Conservation (phyloP, 176 grass and related monocot genomes). For the Aegilops speltoides region DNA sequence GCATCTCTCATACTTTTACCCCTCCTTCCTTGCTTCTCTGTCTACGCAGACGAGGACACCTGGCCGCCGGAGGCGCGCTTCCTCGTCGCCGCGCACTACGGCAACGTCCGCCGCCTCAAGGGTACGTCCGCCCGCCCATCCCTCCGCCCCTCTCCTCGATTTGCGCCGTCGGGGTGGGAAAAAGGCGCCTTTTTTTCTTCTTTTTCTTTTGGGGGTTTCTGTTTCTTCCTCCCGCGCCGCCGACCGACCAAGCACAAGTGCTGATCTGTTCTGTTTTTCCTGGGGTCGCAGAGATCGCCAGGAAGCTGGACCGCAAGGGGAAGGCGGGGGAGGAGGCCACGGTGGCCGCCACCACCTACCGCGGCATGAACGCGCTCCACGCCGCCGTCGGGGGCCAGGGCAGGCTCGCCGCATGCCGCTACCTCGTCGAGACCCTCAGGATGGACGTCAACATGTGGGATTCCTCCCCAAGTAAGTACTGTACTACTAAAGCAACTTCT, state of each 20-base stretch:
- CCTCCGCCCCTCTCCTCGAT: neutral
- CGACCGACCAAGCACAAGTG: too few species aligned
- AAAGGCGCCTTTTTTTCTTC: neutral
- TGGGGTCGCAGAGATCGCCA: neutral
- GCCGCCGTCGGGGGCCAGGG: slow-evolving; percentile 7
- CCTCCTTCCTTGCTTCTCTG: neutral
- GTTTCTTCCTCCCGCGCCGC: neutral
- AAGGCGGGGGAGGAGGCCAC: neutral
- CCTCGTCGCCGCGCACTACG: slow-evolving; percentile 5
- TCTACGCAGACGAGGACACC: neutral
- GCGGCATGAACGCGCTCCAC: slow-evolving; percentile 37
- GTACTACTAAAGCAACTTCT: too few species aligned
- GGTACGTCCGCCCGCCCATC: neutral
- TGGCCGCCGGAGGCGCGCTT: slow-evolving; percentile 8
- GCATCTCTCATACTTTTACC: too few species aligned
- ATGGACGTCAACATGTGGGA: slow-evolving; percentile 38
- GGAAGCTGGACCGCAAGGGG: neutral
- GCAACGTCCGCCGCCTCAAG: slow-evolving; percentile 37
- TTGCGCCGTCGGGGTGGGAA: too few species aligned
- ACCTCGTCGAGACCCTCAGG: slow-evolving; percentile 24
- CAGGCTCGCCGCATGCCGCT: slow-evolving; percentile 16
- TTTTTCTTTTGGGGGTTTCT: too few species aligned
- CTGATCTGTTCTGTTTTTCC: neutral
- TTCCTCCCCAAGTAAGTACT: neutral
- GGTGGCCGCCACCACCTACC: slow-evolving; percentile 2